phyloP scores from a whole-genome alignment of 2,329 filamentous ascomycete species.

The Aspergillus terreus region DNA sequence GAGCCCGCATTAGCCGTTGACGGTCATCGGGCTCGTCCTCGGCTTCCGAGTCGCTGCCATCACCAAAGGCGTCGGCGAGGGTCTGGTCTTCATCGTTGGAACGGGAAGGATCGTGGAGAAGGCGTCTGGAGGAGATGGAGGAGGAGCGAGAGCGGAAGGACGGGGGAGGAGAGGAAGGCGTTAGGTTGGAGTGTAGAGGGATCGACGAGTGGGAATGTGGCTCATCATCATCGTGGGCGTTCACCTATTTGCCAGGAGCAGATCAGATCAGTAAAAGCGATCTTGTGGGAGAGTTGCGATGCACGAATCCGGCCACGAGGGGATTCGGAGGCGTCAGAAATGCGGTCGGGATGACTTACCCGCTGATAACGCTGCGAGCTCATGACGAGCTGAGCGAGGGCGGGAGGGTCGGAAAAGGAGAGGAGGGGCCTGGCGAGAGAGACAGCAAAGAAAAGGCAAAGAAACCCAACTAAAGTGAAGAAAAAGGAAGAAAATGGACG shows the following conservation, averaged over 20 bases:
- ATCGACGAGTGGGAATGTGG: slow-evolving; percentile 29
- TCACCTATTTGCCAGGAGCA: slow-evolving; percentile 30
- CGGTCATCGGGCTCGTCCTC: slow-evolving; percentile 74
- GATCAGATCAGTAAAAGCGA: slow-evolving; percentile 1
- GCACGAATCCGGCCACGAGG: neutral
- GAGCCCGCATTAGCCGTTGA: slow-evolving; percentile 77
- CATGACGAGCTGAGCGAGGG: slow-evolving; percentile 41
- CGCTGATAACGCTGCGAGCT: slow-evolving; percentile 49
- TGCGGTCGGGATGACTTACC: slow-evolving; percentile 29
- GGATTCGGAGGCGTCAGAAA: no score
- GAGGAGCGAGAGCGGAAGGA: slow-evolving; percentile 86
- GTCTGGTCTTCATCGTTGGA: slow-evolving; percentile 65
- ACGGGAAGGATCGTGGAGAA: slow-evolving; percentile 51
- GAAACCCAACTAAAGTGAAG: neutral
- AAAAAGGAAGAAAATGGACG: slow-evolving; percentile 14
- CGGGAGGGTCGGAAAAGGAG: slow-evolving; percentile 18
- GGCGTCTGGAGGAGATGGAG: slow-evolving; percentile 55
- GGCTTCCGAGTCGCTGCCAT: slow-evolving; percentile 68
- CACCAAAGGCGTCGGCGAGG: slow-evolving; percentile 90
- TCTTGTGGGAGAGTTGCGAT: neutral
- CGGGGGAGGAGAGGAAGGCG: slow-evolving; percentile 52
- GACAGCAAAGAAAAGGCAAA: slow-evolving; percentile 11
- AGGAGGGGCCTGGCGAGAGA: slow-evolving; percentile 9
- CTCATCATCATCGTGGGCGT: slow-evolving; percentile 43
- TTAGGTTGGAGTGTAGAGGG: slow-evolving; percentile 23